phyloP scores from a whole-genome alignment of 2,329 filamentous ascomycete species.

The Alternaria tenuissima region DNA sequence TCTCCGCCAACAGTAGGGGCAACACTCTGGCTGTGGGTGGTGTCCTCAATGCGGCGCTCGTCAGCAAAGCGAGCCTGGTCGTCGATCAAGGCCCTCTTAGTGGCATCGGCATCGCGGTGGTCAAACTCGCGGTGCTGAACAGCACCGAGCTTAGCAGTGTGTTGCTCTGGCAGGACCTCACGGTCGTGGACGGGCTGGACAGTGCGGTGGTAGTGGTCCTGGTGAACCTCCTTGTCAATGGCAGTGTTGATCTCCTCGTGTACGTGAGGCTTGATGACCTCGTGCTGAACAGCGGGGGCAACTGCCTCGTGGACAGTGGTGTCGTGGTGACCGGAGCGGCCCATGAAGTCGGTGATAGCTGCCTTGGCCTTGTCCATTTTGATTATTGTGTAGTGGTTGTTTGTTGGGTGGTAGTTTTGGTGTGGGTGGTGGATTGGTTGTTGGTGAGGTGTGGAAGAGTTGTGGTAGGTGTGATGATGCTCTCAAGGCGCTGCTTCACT shows the following conservation, averaged over 20 bases:
- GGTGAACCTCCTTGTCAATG: slow-evolving; percentile 73
- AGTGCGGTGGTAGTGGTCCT: slow-evolving; percentile 75
- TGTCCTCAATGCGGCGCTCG: slow-evolving; percentile 57
- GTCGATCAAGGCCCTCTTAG: slow-evolving; percentile 41
- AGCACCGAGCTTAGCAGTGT: slow-evolving; percentile 65
- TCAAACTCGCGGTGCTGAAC: slow-evolving; percentile 69
- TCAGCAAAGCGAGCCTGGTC: slow-evolving; percentile 66
- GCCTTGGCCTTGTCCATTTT: slow-evolving; percentile 70
- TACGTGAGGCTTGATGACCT: slow-evolving; percentile 66
- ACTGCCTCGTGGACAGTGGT: slow-evolving; percentile 75
- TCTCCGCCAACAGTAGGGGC: slow-evolving; percentile 65
- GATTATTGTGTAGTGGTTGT: slow-evolving; percentile 10
- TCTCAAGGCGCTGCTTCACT: slow-evolving; percentile 10
- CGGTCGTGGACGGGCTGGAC: slow-evolving; percentile 69
- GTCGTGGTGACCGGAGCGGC: slow-evolving; percentile 69
- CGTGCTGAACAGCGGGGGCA: slow-evolving; percentile 66
- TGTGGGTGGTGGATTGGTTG: slow-evolving; percentile 3
- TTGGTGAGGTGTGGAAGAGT: slow-evolving; percentile 4
- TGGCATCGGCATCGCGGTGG: slow-evolving; percentile 63
- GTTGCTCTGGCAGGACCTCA: slow-evolving; percentile 68
- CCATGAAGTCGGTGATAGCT: slow-evolving; percentile 67
- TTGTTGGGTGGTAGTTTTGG: slow-evolving; percentile 3
- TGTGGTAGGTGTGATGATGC: slow-evolving; percentile 23
- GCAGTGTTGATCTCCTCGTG: slow-evolving; percentile 70
- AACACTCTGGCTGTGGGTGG: slow-evolving; percentile 58